Evolutionary conservation across 306 rosid species (phyloP), one percentile per base, ranked within the genome.

Genomic region (Quercus dentata): DNA sequence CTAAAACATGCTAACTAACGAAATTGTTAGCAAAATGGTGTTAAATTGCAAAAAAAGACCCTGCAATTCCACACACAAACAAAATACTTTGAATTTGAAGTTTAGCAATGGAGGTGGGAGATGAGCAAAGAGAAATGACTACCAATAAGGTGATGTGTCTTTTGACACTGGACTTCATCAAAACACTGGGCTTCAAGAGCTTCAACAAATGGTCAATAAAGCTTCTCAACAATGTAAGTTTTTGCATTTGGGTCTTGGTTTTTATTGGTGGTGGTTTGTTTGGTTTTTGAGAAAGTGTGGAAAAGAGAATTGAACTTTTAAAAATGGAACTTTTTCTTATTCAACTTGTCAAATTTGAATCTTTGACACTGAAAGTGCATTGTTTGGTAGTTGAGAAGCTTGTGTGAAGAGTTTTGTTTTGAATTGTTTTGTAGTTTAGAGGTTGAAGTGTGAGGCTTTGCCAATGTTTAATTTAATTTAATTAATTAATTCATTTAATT

Each of bases 181-280:
- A 58, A 88, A 89, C 70, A 79, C 85, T 41, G 89, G 88, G 79
- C 93, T 93, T 2, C 90, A 80, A 52, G 96, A 95, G 19, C 98
- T 95, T 18, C 90, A 88, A 62, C 96, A 83, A 51, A 89, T 93
- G 76, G 99, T 95, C 68, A 91, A 95, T 74, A 84, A 38, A 85
- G 80, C 92, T 93, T 82, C 92, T 88, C 2, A 70, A 73, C 76
- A 90, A 93, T 74, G 97, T 92, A 86, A 84, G 21, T 14, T 62
- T 38, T 79, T 62, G 51, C 68, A 41, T 28, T 7, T n/a, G 46
- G 3, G 20, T n/a, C 28, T 46, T 58, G 38, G 15, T 64, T 35
- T 21, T 6, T 30, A 4, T 1, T 28, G 13, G 13, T 44, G 25
- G 28, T 69, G 25, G 2, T 70, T 2, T 23, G 12, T 44, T 69